phyloP scores from a whole-genome alignment of 208 protist genomes.

The Leishmania mexicana region DNA sequence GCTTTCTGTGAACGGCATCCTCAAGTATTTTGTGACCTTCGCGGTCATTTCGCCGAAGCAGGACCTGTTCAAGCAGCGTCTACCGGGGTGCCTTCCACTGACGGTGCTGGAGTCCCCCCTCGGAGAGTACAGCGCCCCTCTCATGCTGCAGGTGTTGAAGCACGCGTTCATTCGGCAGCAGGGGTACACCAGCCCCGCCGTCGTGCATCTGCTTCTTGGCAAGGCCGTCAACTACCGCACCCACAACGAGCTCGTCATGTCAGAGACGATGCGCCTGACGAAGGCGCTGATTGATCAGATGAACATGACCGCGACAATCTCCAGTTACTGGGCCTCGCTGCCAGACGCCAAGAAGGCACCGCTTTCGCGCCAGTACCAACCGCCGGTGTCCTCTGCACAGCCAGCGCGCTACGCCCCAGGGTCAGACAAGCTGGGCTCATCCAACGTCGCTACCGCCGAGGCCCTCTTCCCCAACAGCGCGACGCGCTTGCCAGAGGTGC shows the following conservation, averaged over 20 bases:
- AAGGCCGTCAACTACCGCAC: conserved; percentile 56
- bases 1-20: conserved; percentile 59
- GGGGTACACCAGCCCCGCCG: conserved; percentile 56
- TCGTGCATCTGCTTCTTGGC: conserved; percentile 58
- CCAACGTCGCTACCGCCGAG: conserved; percentile 31
- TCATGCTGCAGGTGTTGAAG: conserved; percentile 86
- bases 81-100: conserved; percentile 72
- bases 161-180: conserved; percentile 77
- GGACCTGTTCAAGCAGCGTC: conserved; percentile 54
- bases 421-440: conserved; percentile 56
- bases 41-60: conserved; percentile 67
- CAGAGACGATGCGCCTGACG: conserved; percentile 58
- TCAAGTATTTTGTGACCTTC: conserved; percentile 77
- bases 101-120: conserved; percentile 69
- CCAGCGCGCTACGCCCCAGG: conserved; percentile 73
- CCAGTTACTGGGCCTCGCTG: conserved; percentile 62
- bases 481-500: conserved; percentile 61
- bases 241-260: conserved; percentile 74
- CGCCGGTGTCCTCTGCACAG: conserved; percentile 59
- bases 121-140: conserved; percentile 67
- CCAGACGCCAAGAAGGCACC: conserved; percentile 42
- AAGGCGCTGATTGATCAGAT: conserved; percentile 62
- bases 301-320: conserved; percentile 51
- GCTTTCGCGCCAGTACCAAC: conserved; percentile 35
- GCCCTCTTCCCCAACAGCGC: conserved; percentile 68